These are phyloP conservation scores for Exsudoporus frostii DNA, from an alignment of 768 basidiomycete genomes.

Conservation along the genomic window DNA sequence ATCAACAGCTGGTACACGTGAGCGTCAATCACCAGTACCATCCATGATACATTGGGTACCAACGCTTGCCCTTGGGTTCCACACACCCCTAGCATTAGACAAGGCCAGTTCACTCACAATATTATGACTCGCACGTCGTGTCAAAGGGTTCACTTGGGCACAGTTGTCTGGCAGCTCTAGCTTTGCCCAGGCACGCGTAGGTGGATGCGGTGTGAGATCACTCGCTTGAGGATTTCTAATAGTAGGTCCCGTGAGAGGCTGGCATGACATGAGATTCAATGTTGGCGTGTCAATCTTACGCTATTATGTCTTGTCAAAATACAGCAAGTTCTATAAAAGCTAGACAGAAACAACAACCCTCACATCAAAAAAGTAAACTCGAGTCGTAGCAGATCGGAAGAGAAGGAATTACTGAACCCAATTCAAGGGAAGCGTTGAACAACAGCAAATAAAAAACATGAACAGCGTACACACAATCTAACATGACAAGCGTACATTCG, in stretches of 20 bases:
- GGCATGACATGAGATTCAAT: too few relatives aligned
- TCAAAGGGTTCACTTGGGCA: not conserved
- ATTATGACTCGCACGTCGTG: too few relatives aligned
- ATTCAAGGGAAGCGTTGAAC: conserved; percentile 2
- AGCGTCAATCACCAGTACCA: not conserved
- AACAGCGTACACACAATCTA: conserved; percentile 15
- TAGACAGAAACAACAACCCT: conserved; percentile 4
- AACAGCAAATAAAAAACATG: conserved; percentile 8
- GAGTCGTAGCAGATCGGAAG: not conserved
- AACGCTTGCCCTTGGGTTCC: not conserved
- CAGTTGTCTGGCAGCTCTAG: not conserved
- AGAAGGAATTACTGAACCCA: not conserved
- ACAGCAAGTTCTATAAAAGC: conserved; percentile 9
- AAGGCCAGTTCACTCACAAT: not conserved
- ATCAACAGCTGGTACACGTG: too few relatives aligned
- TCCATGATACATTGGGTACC: too few relatives aligned
- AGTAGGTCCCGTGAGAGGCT: too few relatives aligned
- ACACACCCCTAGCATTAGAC: not conserved
- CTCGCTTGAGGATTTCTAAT: too few relatives aligned
- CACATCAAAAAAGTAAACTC: not conserved
- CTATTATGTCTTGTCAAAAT: conserved; percentile 5
- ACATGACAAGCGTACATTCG: conserved; percentile 20
- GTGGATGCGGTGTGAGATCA: not conserved
- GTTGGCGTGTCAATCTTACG: not conserved
- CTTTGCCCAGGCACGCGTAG: not conserved